Conservation (phyloP, 768 basidiomycete species). For the Boletus huronensis region DNA sequence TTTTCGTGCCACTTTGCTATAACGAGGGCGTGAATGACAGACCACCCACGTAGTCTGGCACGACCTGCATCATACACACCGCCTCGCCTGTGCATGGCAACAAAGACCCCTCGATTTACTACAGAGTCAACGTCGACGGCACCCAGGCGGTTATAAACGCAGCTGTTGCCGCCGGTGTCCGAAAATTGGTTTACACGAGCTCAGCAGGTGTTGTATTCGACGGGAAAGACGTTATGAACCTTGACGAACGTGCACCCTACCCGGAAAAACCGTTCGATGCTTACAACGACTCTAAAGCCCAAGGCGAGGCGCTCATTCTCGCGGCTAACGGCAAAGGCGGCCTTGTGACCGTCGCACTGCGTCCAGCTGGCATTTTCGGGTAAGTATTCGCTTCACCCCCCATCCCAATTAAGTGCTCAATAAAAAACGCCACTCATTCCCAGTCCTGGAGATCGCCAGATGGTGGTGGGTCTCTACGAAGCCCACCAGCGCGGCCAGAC, state of each 20-base stretch:
- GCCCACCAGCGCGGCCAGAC: constrained; percentile 82
- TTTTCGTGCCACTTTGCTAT: not conserved
- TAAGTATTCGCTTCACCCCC: constrained; percentile 33
- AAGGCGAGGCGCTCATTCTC: constrained; percentile 80
- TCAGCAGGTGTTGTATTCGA: constrained; percentile 90
- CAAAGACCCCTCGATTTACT: constrained; percentile 69
- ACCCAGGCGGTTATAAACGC: constrained; percentile 83
- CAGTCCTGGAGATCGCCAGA: constrained; percentile 90
- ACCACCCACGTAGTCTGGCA: constrained; percentile 51
- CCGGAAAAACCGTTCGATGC: constrained; percentile 79
- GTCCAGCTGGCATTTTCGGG: constrained; percentile 97
- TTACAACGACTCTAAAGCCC: constrained; percentile 92
- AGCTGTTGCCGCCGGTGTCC: constrained; percentile 65
- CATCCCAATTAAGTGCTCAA: constrained; percentile 1
- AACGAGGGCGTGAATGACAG: not conserved
- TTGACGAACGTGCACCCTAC: constrained; percentile 81
- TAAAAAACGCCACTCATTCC: not conserved
- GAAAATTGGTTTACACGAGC: constrained; percentile 91
- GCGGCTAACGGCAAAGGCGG: constrained; percentile 83
- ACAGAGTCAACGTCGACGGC: constrained; percentile 92
- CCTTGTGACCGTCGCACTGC: constrained; percentile 81
- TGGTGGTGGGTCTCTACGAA: constrained; percentile 72
- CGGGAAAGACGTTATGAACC: constrained; percentile 73
- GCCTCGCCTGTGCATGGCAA: constrained; percentile 78
- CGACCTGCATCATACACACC: constrained; percentile 93